Evolutionary conservation across 306 rosid species (phyloP).

Genomic region (Trichosanthes cucumerina): DNA sequence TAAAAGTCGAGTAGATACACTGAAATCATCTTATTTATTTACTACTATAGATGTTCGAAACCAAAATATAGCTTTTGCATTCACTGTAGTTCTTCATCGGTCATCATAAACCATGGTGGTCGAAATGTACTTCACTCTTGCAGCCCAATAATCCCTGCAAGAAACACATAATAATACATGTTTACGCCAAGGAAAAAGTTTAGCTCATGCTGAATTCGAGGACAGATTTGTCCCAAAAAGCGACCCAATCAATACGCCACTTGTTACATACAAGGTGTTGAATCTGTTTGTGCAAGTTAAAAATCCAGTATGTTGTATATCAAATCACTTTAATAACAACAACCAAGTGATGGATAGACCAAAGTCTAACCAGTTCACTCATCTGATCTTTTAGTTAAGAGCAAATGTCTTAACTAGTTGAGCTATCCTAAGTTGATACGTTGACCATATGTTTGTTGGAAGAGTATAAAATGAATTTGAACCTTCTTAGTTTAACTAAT

Average conservation of each 20-base stretch:
- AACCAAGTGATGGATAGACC: not conserved
- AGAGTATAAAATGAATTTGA: not conserved
- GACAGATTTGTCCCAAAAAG: not conserved
- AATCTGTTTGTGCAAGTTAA: not conserved
- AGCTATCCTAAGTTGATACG: too few relatives aligned
- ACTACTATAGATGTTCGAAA: not conserved
- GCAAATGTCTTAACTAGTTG: too few relatives aligned
- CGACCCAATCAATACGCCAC: not conserved
- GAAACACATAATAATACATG: not conserved
- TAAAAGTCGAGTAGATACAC: not conserved
- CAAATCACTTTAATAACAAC: not conserved
- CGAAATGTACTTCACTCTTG: slow-evolving; percentile 41
- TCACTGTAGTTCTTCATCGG: not conserved
- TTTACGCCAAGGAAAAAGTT: not conserved
- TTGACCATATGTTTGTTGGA: not conserved
- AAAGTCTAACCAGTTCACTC: too few relatives aligned
- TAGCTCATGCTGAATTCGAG: not conserved
- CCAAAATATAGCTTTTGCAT: not conserved
- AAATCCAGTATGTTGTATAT: not conserved
- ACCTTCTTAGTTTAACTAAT: not conserved
- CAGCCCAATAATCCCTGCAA: slow-evolving; percentile 71
- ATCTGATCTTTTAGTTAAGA: too few relatives aligned
- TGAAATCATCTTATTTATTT: not conserved
- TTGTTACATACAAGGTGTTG: not conserved
- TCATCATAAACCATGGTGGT: not conserved